Evolutionary conservation across 495 filamentous ascomycete genomes (phyloP), one percentile per base, ranked within the genome.

Genomic region (Tricharina praecox): DNA sequence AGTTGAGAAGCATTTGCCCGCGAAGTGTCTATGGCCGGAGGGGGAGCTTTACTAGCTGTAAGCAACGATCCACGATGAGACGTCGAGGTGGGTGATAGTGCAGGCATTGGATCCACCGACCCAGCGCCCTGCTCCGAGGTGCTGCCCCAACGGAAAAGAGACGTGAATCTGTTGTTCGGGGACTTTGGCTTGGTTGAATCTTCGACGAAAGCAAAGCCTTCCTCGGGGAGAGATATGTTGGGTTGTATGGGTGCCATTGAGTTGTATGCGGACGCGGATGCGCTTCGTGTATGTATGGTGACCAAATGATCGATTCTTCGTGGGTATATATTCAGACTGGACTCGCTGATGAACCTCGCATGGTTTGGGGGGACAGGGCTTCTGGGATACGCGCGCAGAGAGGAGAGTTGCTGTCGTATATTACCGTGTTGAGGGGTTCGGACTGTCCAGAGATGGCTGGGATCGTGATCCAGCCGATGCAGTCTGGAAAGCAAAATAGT

Each of bases 141-240:
- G 20, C 65, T 69, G 46, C 76, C 75, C 77, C 77, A 81, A 48
- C 78, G 73, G 51, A 83, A 82, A 62, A 83, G 77, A 13, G 73
- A 76, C 19, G 76, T 77, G 47, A 81, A 71, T 47, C 74, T 77
- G 34, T 69, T 68, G 18, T 68, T 72, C 11, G 77, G 76, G 5
- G 77, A 77, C 50, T 74, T 77, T 9, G 76, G 73, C 50, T 65
- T 66, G 38, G 68, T 60, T 15, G 55, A 55, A 55, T 68, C 59
- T 19, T 63, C 49, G 24, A 50, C 50, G 40, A 59, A 47, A 33
- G 64, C 58, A 42, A 54, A 54, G 19, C 53, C 36, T 49, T 52
- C 41, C 5, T 58, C 56, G 19, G 60, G 62, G 52, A 63, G 51
- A 33, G 52, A 52, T 21, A 64, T 35, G 19, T 52, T 59, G 16